Evolutionary conservation across 1,284 basidiomycete genomes (phyloP), one percentile per base, ranked within the genome.

Genomic region (Trichosporon asahii): DNA sequence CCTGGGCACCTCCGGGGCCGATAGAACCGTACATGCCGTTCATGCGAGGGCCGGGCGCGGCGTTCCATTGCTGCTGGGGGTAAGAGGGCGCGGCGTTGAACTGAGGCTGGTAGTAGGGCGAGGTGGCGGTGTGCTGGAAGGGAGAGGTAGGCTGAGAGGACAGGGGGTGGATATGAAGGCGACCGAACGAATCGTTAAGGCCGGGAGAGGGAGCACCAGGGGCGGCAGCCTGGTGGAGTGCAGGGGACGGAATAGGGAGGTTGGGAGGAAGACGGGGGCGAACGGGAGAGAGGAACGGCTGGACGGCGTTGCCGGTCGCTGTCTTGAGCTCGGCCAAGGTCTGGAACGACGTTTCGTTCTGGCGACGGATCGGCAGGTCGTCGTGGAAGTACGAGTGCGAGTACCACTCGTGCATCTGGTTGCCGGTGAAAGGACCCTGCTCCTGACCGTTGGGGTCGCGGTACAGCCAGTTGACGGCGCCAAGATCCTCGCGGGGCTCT

Each of bases 321-420:
- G 73, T 70, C 70, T 83, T 81, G 68, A 84, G 78, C 31, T 84
- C 81, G 53, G 80, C 74, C 7, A 85, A 79, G 12, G 81, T 79
- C 66, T 82, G 80, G 77, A 82, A 85, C 0, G 72, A 63, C 6
- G 75, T 75, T 68, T 85, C 84, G 33, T 72, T 66, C 55, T 82
- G 89, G 65, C 94, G 90, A 78, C 91, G 93, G 87, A 96, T 90
- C 40, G 92, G 88, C 33, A 98, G 86, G 73, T 93, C 90, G 61
- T 89, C 86, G n/a, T 88, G 86, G 81, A 99, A 98, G 85, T 97
- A 99, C 15, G 91, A 91, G 78, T 91, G 92, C 68, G 93, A 89
- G 81, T 90, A 92, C 96, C 96, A 98, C 76, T 93, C 93, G 84
- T 98, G 95, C 96, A 99, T 98, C 71, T 92, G 82, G 73, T 90